A percentile compares a stretch with the other conserved stretches of the same genome.
These are phyloP conservation scores for Calonectria fujianensis DNA, from an alignment of 2,329 filamentous ascomycete genomes.

Conservation along the genomic window DNA sequence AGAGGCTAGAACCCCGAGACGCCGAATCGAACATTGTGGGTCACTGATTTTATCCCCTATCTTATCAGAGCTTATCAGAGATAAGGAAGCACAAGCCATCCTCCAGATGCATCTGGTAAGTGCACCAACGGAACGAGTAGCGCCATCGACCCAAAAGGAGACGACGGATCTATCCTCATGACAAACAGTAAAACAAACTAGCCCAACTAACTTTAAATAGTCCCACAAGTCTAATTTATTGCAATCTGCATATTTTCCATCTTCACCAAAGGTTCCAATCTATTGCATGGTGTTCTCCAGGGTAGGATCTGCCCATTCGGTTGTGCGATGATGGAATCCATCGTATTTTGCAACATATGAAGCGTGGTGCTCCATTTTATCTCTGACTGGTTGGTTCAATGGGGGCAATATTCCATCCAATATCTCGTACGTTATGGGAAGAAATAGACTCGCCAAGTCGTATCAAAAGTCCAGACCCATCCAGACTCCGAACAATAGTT, in stretches of 20 bases:
- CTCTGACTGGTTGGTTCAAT: neutral
- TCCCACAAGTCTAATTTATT: neutral
- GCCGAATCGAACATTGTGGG: constrained; percentile 32
- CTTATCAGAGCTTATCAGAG: constrained; percentile 28
- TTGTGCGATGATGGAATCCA: neutral
- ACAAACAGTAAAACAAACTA: constrained; percentile 10
- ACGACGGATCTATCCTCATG: neutral
- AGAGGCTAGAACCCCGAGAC: constrained; percentile 42
- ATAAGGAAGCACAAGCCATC: constrained; percentile 2
- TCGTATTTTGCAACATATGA: too few species aligned
- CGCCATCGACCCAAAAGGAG: constrained; percentile 17
- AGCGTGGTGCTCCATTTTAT: neutral
- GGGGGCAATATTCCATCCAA: neutral
- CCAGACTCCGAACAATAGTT: constrained; percentile 48
- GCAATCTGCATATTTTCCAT: too few species aligned
- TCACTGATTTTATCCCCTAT: constrained; percentile 24
- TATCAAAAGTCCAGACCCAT: constrained; percentile 1
- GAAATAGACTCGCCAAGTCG: neutral
- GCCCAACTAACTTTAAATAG: constrained; percentile 12
- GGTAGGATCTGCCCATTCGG: neutral
- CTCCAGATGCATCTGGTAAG: neutral
- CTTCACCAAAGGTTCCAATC: neutral
- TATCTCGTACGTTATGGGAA: neutral
- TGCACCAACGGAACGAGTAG: neutral
- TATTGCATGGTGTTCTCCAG: neutral